Conservation (phyloP, 306 rosid genomes). For the Quercus alba region DNA sequence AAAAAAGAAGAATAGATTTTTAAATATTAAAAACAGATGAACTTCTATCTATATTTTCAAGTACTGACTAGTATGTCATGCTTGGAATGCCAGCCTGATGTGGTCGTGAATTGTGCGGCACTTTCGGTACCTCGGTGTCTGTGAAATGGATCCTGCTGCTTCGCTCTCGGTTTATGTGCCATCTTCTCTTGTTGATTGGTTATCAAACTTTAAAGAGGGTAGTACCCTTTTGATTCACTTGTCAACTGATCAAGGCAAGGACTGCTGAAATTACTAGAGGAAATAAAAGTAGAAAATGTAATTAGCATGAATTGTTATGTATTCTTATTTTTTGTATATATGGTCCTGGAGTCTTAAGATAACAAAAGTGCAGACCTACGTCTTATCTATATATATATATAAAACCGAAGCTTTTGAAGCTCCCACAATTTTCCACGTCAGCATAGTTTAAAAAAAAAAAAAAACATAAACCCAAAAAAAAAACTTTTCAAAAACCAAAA, state of each 20-base stretch:
- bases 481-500: too few relatives aligned
- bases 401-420: too few relatives aligned
- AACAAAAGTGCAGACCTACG: background rate
- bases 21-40: background rate
- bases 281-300: background rate
- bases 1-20: background rate
- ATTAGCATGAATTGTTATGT: background rate
- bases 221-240: slow-evolving; percentile 64
- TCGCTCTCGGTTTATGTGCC: slow-evolving; percentile 81
- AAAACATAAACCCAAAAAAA: too few relatives aligned
- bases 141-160: slow-evolving; percentile 70
- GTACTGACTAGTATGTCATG: slow-evolving; percentile 26
- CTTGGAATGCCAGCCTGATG: slow-evolving; percentile 67
- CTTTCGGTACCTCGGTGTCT: slow-evolving; percentile 79
- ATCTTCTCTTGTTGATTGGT: slow-evolving; percentile 70
- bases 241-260: slow-evolving; percentile 91
- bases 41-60: background rate
- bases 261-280: background rate
- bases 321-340: background rate
- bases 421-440: too few relatives aligned
- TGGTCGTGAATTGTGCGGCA: slow-evolving; percentile 86
- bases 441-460: too few relatives aligned
- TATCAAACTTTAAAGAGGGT: slow-evolving; percentile 47
- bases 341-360: background rate
- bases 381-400: too few relatives aligned